Conservation (phyloP, 306 rosid genomes). For the Fagus sylvatica region DNA sequence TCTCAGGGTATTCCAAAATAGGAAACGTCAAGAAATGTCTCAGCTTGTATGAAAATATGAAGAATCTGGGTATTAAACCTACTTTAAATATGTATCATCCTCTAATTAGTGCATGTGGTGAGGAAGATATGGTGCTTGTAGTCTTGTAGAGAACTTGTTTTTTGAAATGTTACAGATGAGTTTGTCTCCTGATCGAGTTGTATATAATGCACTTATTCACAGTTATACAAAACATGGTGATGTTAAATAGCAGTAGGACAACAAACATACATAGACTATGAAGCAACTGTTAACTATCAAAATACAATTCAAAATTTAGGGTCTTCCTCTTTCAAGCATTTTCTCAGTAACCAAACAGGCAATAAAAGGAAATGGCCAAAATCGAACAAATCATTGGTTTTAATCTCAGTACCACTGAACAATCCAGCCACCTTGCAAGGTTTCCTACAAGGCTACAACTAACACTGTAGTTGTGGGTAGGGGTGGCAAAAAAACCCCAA, state of each 20-base stretch:
- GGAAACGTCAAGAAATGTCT: constrained; percentile 55
- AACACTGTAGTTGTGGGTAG: no score
- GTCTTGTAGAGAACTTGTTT: constrained; percentile 47
- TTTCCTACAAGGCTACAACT: constrained; percentile 68
- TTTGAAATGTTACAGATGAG: constrained; percentile 54
- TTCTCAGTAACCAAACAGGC: no score
- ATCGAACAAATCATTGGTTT: constrained; percentile 46
- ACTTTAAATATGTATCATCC: constrained; percentile 64
- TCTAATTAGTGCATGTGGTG: constrained; percentile 54
- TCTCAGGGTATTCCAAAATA: constrained; percentile 60
- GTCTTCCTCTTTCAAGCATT: no score
- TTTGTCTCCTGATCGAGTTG: constrained; percentile 60
- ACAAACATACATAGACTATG: no score
- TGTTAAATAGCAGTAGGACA: no score
- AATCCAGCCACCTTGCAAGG: constrained; percentile 50
- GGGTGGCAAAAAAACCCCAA: no score
- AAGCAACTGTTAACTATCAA: no score
- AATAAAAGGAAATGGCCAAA: no score
- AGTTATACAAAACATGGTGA: constrained; percentile 57
- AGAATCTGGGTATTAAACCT: constrained; percentile 58
- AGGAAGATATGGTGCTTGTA: constrained; percentile 46
- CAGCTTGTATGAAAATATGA: constrained; percentile 58
- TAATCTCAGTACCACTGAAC: constrained; percentile 43
- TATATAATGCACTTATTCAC: constrained; percentile 58
- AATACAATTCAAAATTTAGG: no score